Evolutionary conservation across 768 basidiomycete genomes (phyloP), one percentile per base, ranked within the genome.

Genomic region (Trametes elegans): DNA sequence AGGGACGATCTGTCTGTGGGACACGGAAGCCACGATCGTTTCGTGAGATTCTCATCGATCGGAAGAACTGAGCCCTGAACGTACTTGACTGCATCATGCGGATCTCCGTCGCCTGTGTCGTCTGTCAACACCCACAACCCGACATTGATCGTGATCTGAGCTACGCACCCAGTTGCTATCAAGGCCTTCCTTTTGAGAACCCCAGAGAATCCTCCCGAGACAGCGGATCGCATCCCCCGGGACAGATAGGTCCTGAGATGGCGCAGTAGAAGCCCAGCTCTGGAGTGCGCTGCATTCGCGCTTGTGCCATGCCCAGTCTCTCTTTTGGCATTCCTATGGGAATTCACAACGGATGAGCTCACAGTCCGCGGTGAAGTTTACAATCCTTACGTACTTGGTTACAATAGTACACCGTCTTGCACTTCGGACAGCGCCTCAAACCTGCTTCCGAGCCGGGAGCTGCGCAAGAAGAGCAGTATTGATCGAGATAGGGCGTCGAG

Each of bases 161-260:
- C 26, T 11, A 70, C 80, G 8, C 61, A 89, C 88, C 86, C 85
- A 87, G 41, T 62, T 60, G 61, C 79, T 82, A 14, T 72, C 70
- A 10, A 68, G 65, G 3, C 87, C 84, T 32, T 79, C 71, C 56
- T 80, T 82, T 66, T 80, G 78, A 49, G 76, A 79, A 24, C 64
- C 73, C 87, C 87, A 90, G 26, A 93, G 62, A 16, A 95, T 76
- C 36, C 93, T 80, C 0, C 82, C 92, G 13, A 98, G 71, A 59
- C 85, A 88, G 46, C 95, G 73, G 9, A 96, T 77, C 1, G 88
- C 89, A 54, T 96, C 93, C 28, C 78, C 84, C 0, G 93, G 91
- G 16, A 87, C 63, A 4, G 77, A 57, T 4, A 76, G 57, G 9
- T 77, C 75, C 11, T 69, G 54, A 2, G 79, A 79, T 2, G 80